A percentile compares a stretch with the other conserved stretches of the same genome.
phyloP scores from a whole-genome alignment of 2,329 filamentous ascomycete genomes.

The Colletotrichum falcatum region DNA sequence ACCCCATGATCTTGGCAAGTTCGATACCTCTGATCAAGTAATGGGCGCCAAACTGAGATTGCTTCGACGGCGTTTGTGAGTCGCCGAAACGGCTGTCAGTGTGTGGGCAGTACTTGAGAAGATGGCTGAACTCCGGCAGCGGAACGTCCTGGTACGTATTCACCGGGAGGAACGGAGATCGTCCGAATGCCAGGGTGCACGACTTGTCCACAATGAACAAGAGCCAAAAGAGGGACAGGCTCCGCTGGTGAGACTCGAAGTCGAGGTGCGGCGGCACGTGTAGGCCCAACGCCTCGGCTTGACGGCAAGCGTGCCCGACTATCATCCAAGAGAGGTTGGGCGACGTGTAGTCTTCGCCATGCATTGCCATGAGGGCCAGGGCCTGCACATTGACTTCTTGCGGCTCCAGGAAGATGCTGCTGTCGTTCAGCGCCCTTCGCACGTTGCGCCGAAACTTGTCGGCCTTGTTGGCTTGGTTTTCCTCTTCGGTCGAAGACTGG shows the following conservation, averaged over 20 bases:
- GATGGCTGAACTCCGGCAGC: slow-evolving; percentile 11
- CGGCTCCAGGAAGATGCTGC: slow-evolving; percentile 23
- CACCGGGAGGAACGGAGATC: slow-evolving; percentile 15
- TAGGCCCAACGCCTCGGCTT: slow-evolving; percentile 21
- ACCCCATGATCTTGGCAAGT: slow-evolving; percentile 11
- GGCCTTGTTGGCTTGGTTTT: background rate
- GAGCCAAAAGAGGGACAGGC: slow-evolving; percentile 17
- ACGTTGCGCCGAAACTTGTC: slow-evolving; percentile 16
- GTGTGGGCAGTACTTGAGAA: slow-evolving; percentile 21
- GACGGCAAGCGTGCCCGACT: slow-evolving; percentile 23
- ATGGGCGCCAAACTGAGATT: slow-evolving; percentile 8
- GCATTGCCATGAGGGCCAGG: slow-evolving; percentile 1
- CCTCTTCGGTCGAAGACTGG: background rate
- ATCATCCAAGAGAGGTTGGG: slow-evolving; percentile 26
- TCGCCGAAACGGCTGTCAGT: background rate
- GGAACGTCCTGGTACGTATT: slow-evolving; percentile 6
- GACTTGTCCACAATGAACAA: slow-evolving; percentile 21
- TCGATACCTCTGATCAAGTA: slow-evolving; percentile 1
- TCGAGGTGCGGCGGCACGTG: background rate
- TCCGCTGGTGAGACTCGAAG: slow-evolving; percentile 2
- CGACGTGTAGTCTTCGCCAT: slow-evolving; percentile 27
- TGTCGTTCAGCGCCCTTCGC: slow-evolving; percentile 14
- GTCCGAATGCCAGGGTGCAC: slow-evolving; percentile 21
- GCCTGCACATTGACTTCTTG: slow-evolving; percentile 7
- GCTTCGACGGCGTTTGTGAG: background rate